phyloP scores from a whole-genome alignment of 495 filamentous ascomycete species.

The Penicillium cosmopolitanum region DNA sequence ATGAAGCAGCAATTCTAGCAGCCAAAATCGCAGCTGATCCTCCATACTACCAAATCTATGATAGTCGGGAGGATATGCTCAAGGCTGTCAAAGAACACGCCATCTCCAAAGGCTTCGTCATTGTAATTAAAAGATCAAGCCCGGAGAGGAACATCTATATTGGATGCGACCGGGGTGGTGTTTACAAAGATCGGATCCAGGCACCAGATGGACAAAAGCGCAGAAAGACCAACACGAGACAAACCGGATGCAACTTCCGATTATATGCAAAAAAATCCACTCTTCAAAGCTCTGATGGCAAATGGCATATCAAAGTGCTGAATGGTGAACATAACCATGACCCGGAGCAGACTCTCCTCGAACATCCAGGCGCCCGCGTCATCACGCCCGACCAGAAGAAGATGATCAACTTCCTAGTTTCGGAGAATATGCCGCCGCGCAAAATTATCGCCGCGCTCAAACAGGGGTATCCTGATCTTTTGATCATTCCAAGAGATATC shows the following conservation, averaged over 20 bases:
- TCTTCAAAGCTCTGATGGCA: background rate
- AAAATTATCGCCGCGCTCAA: background rate
- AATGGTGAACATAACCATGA: background rate
- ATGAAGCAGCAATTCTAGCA: background rate
- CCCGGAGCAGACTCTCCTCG: background rate
- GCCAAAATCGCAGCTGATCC: background rate
- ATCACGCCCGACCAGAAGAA: background rate
- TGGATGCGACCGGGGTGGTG: constrained; percentile 1
- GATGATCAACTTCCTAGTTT: background rate
- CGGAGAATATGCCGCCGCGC: background rate
- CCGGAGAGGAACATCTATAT: background rate
- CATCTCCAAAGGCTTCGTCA: background rate
- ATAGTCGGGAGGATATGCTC: background rate
- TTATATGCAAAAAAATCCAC: background rate
- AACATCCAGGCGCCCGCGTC: background rate
- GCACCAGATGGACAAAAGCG: background rate
- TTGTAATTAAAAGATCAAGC: background rate
- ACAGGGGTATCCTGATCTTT: background rate
- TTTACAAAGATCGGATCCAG: background rate
- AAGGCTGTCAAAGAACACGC: background rate
- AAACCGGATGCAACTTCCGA: background rate
- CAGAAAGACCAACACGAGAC: background rate
- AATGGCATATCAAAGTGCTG: background rate
- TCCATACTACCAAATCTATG: background rate
- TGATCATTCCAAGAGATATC: background rate